phyloP scores from a whole-genome alignment of 2,329 filamentous ascomycete species.

The Cordyceps fumosorosea region DNA sequence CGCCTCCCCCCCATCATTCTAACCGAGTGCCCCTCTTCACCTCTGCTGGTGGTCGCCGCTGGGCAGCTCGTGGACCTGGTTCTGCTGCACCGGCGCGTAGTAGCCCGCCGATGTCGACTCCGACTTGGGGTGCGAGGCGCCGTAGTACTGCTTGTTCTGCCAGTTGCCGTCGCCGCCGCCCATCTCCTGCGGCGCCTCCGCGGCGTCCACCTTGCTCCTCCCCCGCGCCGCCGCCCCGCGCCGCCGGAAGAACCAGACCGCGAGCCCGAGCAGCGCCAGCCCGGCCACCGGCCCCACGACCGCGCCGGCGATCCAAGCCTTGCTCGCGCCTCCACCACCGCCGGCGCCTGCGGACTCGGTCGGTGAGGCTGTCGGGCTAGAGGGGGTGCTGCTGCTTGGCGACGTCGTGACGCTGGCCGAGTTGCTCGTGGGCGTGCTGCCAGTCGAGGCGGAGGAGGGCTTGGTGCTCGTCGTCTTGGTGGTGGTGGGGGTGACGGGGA shows the following conservation, averaged over 20 bases:
- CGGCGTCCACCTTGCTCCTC: background rate
- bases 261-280: constrained; percentile 4
- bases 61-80: constrained; percentile 9
- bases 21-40: background rate
- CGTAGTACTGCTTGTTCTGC: constrained; percentile 7
- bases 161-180: background rate
- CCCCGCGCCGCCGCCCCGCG: background rate
- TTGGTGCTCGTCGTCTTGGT: background rate
- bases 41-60: background rate
- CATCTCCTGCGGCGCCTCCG: background rate
- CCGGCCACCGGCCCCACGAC: constrained; percentile 4
- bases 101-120: constrained; percentile 3
- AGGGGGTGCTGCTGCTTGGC: background rate
- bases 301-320: constrained; percentile 8
- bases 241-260: constrained; percentile 4
- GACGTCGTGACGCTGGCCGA: background rate
- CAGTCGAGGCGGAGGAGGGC: background rate
- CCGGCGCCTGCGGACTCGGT: background rate
- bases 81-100: constrained; percentile 9
- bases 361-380: background rate
- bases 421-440: constrained; percentile 6
- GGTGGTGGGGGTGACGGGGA: background rate
- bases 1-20: background rate
- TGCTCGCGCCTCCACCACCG: constrained; percentile 1
- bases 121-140: constrained; percentile 3